Evolutionary conservation across 345 rosid genomes (phyloP).

Genomic region (Arabis hirsuta): DNA sequence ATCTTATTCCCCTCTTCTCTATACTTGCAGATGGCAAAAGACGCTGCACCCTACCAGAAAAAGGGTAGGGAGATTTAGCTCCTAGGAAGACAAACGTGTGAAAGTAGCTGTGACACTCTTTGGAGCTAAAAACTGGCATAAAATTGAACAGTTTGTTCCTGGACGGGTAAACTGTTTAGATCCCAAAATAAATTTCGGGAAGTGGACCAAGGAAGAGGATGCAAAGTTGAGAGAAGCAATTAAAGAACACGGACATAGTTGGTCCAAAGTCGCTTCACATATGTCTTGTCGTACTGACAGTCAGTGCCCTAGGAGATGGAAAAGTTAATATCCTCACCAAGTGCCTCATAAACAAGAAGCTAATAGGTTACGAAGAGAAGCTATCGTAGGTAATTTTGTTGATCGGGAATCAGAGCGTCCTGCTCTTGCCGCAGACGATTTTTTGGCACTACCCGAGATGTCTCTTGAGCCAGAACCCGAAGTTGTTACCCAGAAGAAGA

Average conservation of each 20-base stretch:
- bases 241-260: constrained; percentile 58
- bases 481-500: constrained; percentile 38
- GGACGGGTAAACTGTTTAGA: constrained; percentile 87
- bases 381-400: constrained; percentile 76
- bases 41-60: constrained; percentile 63
- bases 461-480: constrained; percentile 45
- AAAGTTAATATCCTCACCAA: constrained; percentile 62
- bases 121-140: constrained; percentile 82
- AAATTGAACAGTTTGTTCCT: constrained; percentile 78
- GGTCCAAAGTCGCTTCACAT: constrained; percentile 77
- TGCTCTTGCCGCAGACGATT: constrained; percentile 60
- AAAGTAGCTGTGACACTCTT: constrained; percentile 81
- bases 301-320: constrained; percentile 94
- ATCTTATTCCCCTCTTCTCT: constrained; percentile 16
- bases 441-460: constrained; percentile 47
- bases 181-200: constrained; percentile 63
- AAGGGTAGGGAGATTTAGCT: constrained; percentile 65
- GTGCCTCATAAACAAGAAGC: constrained; percentile 66
- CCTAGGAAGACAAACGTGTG: constrained; percentile 71
- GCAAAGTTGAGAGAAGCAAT: constrained; percentile 63
- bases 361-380: constrained; percentile 53
- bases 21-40: constrained; percentile 72
- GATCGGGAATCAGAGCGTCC: constrained; percentile 89
- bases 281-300: constrained; percentile 79
- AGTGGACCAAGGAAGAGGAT: constrained; percentile 88